phyloP scores from a whole-genome alignment of 768 basidiomycete genomes.

The Rhodotorula graminis region DNA sequence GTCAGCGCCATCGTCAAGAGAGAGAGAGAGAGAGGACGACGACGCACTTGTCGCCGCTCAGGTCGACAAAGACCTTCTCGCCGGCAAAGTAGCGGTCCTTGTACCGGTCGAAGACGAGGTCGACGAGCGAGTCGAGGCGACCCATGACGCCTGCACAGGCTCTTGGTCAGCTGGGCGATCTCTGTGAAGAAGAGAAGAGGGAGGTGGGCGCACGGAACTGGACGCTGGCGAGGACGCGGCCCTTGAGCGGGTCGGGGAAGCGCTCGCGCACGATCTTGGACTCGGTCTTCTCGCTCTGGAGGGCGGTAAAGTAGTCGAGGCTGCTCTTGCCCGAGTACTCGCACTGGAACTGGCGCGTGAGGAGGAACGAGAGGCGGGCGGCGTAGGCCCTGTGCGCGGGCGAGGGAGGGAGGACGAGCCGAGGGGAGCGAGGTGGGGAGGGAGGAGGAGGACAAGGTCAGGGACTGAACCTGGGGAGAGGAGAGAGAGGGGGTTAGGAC shows the following conservation, averaged over 20 bases:
- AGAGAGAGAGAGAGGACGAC: constrained; percentile 40
- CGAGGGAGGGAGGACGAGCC: no score
- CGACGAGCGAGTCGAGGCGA: constrained; percentile 87
- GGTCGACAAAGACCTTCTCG: constrained; percentile 85
- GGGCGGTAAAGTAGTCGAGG: constrained; percentile 88
- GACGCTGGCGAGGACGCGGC: constrained; percentile 80
- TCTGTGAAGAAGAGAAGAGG: neutral
- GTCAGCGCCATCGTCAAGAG: neutral
- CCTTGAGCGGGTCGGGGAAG: constrained; percentile 88
- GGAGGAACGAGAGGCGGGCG: constrained; percentile 89
- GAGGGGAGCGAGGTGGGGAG: neutral
- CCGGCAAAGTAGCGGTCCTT: constrained; percentile 88
- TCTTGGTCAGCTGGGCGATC: neutral
- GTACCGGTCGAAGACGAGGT: constrained; percentile 91
- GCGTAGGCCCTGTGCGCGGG: constrained; percentile 62
- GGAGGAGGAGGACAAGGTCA: neutral
- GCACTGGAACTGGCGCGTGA: constrained; percentile 89
- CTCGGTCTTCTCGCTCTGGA: constrained; percentile 85
- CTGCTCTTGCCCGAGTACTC: constrained; percentile 93
- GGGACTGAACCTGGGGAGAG: constrained; percentile 1
- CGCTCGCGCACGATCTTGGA: constrained; percentile 80
- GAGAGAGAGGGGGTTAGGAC: constrained; percentile 44
- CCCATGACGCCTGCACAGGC: constrained; percentile 78
- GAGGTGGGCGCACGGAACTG: constrained; percentile 85
- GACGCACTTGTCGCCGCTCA: constrained; percentile 73